A percentile compares a stretch with the other conserved stretches of the same genome.
These are phyloP conservation scores for Tricholoma sp. DNA, from an alignment of 768 basidiomycete genomes.

Conservation along the genomic window DNA sequence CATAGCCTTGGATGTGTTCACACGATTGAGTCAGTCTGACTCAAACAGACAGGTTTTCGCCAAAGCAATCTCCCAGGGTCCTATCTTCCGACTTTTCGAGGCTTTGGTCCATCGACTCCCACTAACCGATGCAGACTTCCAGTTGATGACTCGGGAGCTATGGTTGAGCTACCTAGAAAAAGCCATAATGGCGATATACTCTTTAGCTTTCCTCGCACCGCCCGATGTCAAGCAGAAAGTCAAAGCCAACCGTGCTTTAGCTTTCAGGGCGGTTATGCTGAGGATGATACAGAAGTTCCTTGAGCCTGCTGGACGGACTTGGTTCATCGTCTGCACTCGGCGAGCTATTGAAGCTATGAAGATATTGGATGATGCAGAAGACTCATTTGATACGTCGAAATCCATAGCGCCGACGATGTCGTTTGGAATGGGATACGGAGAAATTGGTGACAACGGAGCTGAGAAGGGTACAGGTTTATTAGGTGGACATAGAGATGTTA, in stretches of 20 bases:
- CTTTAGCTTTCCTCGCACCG: slow-evolving; percentile 78
- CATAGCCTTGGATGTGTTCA: slow-evolving; percentile 79
- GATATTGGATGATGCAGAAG: slow-evolving; percentile 69
- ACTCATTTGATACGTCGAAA: slow-evolving; percentile 67
- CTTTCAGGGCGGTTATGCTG: slow-evolving; percentile 66
- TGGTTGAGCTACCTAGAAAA: slow-evolving; percentile 84
- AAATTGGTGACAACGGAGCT: slow-evolving; percentile 55
- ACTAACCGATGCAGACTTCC: slow-evolving; percentile 68
- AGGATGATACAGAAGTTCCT: slow-evolving; percentile 67
- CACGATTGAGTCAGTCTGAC: slow-evolving; percentile 73
- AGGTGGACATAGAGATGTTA: slow-evolving; percentile 64
- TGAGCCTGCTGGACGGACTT: slow-evolving; percentile 45
- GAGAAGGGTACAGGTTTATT: slow-evolving; percentile 76
- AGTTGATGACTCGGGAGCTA: slow-evolving; percentile 52
- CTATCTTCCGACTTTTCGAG: slow-evolving; percentile 59
- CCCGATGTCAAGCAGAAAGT: slow-evolving; percentile 67
- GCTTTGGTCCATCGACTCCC: slow-evolving; percentile 83
- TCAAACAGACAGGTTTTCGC: slow-evolving; percentile 72
- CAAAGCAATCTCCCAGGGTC: slow-evolving; percentile 48
- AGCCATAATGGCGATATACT: slow-evolving; percentile 77
- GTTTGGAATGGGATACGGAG: slow-evolving; percentile 85
- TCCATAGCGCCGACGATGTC: slow-evolving; percentile 55
- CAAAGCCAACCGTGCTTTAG: slow-evolving; percentile 60
- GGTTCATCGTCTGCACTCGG: slow-evolving; percentile 51
- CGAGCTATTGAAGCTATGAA: slow-evolving; percentile 76